phyloP scores from a whole-genome alignment of 2,329 filamentous ascomycete genomes.

The Dichotomopilus funicola region DNA sequence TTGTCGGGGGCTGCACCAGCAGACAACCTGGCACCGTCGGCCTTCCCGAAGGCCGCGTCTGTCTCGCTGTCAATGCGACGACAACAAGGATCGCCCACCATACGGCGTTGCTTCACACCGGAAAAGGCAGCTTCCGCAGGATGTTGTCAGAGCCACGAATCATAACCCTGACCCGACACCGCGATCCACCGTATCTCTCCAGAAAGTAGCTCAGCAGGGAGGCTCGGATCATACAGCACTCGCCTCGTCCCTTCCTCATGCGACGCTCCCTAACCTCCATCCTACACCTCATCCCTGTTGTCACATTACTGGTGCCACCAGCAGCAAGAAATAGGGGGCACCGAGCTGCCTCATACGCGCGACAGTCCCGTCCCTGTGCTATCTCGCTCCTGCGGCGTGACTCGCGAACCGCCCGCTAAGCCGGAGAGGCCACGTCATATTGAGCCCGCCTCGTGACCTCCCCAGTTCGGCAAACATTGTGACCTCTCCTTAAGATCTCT shows the following conservation, averaged over 20 bases:
- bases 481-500: neutral
- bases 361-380: neutral
- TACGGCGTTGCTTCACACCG: conserved; percentile 1
- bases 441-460: neutral
- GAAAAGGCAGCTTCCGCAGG: conserved; percentile 5
- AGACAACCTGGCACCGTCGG: conserved; percentile 1
- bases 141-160: conserved; percentile 2
- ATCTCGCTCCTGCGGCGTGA: neutral
- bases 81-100: conserved; percentile 1
- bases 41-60: conserved; percentile 1
- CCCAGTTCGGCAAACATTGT: neutral
- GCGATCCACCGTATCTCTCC: neutral
- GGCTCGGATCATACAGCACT: neutral
- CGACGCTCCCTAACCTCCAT: neutral
- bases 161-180: neutral
- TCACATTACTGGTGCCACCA: conserved; percentile 1
- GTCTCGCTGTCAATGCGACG: conserved; percentile 2
- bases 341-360: conserved; percentile 2
- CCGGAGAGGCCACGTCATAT: neutral
- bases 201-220: neutral
- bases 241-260: neutral
- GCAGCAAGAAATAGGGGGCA: neutral
- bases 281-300: conserved; percentile 3
- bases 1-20: no score
- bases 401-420: conserved; percentile 1